Conservation (phyloP, 768 basidiomycete species). For the Mycena vulgaris region DNA sequence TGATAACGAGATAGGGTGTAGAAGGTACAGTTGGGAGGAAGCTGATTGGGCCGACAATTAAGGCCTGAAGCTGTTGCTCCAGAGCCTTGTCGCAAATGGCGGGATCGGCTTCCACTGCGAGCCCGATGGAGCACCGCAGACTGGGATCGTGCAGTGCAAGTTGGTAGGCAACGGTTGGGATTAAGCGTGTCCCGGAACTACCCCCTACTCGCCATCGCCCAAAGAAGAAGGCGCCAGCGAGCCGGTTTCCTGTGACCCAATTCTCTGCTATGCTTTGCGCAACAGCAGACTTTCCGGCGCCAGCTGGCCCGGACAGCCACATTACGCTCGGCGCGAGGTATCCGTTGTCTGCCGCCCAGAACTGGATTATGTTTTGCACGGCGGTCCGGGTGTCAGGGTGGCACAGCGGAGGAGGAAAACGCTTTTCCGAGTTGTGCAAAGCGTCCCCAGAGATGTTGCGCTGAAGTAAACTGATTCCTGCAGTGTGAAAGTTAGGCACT, state of each 20-base stretch:
- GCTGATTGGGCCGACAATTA: neutral
- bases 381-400: neutral
- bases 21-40: neutral
- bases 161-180: slow-evolving; percentile 8
- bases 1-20: neutral
- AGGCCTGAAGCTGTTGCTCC: neutral
- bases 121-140: neutral
- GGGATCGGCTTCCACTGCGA: slow-evolving; percentile 2
- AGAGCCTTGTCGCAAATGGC: slow-evolving; percentile 7
- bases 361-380: neutral
- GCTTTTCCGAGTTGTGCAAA: slow-evolving; percentile 9
- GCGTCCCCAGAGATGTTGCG: slow-evolving; percentile 1
- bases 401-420: slow-evolving; percentile 9
- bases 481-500: too few relatives aligned
- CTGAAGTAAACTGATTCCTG: neutral
- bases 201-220: neutral
- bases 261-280: slow-evolving; percentile 10
- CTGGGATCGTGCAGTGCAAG: neutral
- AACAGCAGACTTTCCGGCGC: slow-evolving; percentile 7
- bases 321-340: neutral
- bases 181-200: neutral
- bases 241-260: neutral
- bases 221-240: slow-evolving; percentile 6
- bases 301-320: slow-evolving; percentile 15
- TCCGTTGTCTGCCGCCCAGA: neutral